Conservation (phyloP, 1,139 yeast genomes). For the Hyphopichia khmerensis region DNA sequence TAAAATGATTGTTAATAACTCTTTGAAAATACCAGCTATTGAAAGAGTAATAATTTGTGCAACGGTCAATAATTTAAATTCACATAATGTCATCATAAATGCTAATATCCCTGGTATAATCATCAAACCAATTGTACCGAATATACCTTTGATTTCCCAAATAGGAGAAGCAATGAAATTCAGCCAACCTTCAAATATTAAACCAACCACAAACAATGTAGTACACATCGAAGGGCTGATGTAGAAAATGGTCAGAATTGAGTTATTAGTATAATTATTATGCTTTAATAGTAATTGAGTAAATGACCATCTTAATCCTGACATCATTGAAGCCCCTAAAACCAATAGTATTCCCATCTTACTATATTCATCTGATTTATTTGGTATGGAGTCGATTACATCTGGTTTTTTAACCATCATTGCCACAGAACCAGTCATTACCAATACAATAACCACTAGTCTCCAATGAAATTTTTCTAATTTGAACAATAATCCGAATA, state of each 20-base stretch:
- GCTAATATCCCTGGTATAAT: conserved; percentile 84
- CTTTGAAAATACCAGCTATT: conserved; percentile 91
- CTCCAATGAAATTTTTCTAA: conserved; percentile 71
- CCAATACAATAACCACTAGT: conserved; percentile 62
- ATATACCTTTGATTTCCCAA: conserved; percentile 60
- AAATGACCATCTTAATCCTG: conserved; percentile 93
- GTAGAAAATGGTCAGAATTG: conserved; percentile 79
- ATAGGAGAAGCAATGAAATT: conserved; percentile 53
- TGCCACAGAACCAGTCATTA: conserved; percentile 81
- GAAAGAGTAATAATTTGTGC: conserved; percentile 86
- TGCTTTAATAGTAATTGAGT: conserved; percentile 77
- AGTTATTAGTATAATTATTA: conserved; percentile 62
- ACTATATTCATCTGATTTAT: conserved; percentile 15
- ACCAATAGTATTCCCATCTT: conserved; percentile 70
- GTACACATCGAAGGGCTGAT: conserved; percentile 82
- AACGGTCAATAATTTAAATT: conserved; percentile 75
- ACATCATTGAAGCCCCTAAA: conserved; percentile 71
- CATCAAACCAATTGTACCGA: conserved; percentile 56
- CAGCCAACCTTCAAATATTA: conserved; percentile 62
- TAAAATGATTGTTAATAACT: conserved; percentile 73
- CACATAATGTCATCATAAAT: conserved; percentile 86
- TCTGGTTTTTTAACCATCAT: conserved; percentile 70
- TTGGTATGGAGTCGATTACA: conserved; percentile 12
- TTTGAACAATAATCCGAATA: conserved; percentile 79
- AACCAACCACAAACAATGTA: conserved; percentile 59